phyloP scores from a whole-genome alignment of 805 yeast genomes.

The Starmerella etchellsii region DNA sequence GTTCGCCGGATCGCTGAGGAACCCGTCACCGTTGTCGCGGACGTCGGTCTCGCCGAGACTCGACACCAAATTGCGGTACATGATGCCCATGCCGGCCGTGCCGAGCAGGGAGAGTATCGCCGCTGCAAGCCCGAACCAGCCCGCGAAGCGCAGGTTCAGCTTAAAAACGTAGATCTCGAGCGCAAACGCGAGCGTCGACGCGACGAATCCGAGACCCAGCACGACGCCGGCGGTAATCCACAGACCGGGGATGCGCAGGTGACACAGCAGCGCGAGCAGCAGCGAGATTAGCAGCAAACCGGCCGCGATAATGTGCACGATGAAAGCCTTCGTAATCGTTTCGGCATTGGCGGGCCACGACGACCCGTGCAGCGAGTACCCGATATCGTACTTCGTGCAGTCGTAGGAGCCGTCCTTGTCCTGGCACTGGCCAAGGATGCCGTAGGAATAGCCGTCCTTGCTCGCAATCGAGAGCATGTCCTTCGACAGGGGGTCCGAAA shows the following conservation, averaged over 20 bases:
- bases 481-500: constrained; percentile 48
- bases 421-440: constrained; percentile 57
- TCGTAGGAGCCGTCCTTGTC: constrained; percentile 22
- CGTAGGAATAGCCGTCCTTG: constrained; percentile 41
- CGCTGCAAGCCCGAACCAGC: constrained; percentile 70
- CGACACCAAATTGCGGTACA: constrained; percentile 48
- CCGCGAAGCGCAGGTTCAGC: constrained; percentile 64
- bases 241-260: constrained; percentile 31
- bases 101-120: constrained; percentile 51
- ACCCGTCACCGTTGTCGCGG: background rate
- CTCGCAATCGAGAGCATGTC: constrained; percentile 36
- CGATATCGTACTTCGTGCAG: constrained; percentile 18
- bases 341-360: constrained; percentile 50
- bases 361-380: constrained; percentile 22
- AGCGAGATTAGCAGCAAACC: constrained; percentile 41
- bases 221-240: constrained; percentile 39
- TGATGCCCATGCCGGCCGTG: constrained; percentile 55
- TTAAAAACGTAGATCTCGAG: constrained; percentile 72
- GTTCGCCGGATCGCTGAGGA: constrained; percentile 1
- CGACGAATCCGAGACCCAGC: constrained; percentile 54
- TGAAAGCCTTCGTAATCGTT: constrained; percentile 41
- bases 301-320: constrained; percentile 56
- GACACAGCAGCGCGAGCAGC: constrained; percentile 31
- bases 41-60: constrained; percentile 20
- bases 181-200: constrained; percentile 59